phyloP scores from a whole-genome alignment of 1,284 basidiomycete species.

The Phenoliferia sp. region DNA sequence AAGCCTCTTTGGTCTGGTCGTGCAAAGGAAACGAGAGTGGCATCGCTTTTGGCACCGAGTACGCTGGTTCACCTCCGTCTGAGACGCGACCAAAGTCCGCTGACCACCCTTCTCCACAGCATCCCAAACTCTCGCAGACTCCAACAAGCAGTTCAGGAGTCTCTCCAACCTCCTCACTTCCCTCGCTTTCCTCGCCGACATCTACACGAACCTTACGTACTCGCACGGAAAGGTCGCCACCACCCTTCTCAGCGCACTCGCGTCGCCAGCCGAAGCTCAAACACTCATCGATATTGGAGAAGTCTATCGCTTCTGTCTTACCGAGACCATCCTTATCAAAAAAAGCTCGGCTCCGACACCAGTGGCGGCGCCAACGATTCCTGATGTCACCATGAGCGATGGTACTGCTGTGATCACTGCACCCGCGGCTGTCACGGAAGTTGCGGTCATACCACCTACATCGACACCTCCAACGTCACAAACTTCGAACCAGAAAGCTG shows the following conservation, averaged over 20 bases:
- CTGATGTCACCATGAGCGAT: background rate
- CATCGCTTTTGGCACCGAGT: conserved; percentile 53
- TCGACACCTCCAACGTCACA: conserved; percentile 49
- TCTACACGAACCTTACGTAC: conserved; percentile 79
- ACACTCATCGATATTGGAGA: conserved; percentile 71
- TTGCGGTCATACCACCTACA: background rate
- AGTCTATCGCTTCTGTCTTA: conserved; percentile 75
- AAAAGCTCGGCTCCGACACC: conserved; percentile 12
- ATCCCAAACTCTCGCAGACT: conserved; percentile 49
- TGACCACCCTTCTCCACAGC: conserved; percentile 13
- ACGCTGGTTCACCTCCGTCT: background rate
- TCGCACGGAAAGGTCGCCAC: conserved; percentile 73
- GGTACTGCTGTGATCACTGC: background rate
- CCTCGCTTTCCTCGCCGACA: conserved; percentile 77
- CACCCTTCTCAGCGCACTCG: conserved; percentile 68
- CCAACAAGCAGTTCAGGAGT: conserved; percentile 67
- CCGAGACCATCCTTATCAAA: conserved; percentile 58
- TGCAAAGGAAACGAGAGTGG: conserved; percentile 56
- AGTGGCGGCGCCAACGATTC: background rate
- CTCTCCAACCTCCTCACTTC: conserved; percentile 75
- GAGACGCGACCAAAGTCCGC: background rate
- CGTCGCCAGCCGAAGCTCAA: conserved; percentile 58
- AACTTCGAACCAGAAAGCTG: conserved; percentile 59
- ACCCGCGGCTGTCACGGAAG: conserved; percentile 5
- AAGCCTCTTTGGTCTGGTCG: conserved; percentile 63